Evolutionary conservation across 1,139 yeast species (phyloP).

Genomic region (Taphrina deformans): DNA sequence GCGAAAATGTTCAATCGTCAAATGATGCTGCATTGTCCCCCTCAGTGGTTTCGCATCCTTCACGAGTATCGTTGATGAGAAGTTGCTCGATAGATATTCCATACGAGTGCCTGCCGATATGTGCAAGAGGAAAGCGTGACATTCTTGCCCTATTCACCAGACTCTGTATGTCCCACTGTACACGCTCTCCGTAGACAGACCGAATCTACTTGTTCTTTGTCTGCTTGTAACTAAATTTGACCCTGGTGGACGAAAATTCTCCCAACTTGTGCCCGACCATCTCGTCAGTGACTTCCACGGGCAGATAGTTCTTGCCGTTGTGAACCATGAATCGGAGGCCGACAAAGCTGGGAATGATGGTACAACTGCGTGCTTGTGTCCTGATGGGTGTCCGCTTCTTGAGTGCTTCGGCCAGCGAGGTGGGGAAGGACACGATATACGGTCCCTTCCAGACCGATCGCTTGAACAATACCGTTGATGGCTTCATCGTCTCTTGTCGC

Average conservation of each 20-base stretch:
- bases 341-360: slow-evolving; percentile 91
- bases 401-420: slow-evolving; percentile 79
- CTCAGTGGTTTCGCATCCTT: too few species aligned
- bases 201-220: slow-evolving; percentile 23
- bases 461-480: slow-evolving; percentile 53
- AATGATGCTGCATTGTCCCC: too few species aligned
- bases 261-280: slow-evolving; percentile 98
- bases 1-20: too few species aligned
- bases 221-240: slow-evolving; percentile 32
- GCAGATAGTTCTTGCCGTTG: slow-evolving; percentile 92
- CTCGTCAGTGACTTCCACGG: slow-evolving; percentile 81
- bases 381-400: slow-evolving; percentile 80
- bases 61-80: too few species aligned
- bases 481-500: slow-evolving; percentile 54
- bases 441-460: slow-evolving; percentile 95
- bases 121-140: too few species aligned
- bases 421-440: slow-evolving; percentile 73
- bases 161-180: not conserved
- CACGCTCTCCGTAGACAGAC: not conserved
- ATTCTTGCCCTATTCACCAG: not conserved
- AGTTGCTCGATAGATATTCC: too few species aligned
- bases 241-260: slow-evolving; percentile 90
- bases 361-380: slow-evolving; percentile 92
- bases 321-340: slow-evolving; percentile 82
- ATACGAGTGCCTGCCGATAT: too few species aligned